These are phyloP conservation scores for Trichoderma sp. DNA, from an alignment of 2,329 filamentous ascomycete species.

Conservation along the genomic window DNA sequence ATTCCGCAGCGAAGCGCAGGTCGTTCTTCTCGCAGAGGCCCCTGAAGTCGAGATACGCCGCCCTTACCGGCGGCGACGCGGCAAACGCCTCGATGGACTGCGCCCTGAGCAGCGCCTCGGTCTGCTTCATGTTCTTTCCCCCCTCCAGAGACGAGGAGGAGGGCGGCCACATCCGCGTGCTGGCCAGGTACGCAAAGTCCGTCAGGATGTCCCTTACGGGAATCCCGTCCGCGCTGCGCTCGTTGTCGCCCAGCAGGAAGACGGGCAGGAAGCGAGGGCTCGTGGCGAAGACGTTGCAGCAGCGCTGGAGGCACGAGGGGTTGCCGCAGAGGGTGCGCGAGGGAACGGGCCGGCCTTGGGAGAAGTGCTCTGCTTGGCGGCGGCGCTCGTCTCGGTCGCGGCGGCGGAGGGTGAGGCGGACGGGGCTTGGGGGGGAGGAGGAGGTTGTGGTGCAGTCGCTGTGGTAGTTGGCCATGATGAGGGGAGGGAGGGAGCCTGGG, in stretches of 20 bases:
- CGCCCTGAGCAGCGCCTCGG: conserved; percentile 27
- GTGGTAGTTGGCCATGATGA: background rate
- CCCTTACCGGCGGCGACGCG: conserved; percentile 35
- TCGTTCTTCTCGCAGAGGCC: background rate
- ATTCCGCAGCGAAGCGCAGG: conserved; percentile 7
- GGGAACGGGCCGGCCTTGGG: conserved; percentile 31
- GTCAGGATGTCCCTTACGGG: conserved; percentile 30
- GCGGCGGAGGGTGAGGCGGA: conserved; percentile 28
- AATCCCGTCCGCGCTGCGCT: conserved; percentile 23
- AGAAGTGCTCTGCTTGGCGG: conserved; percentile 30
- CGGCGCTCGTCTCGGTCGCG: conserved; percentile 24
- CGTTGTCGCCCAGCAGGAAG: conserved; percentile 20
- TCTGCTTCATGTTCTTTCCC: background rate
- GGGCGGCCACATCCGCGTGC: conserved; percentile 14
- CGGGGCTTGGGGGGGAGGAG: conserved; percentile 5
- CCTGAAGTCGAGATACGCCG: conserved; percentile 33
- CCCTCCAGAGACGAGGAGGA: background rate
- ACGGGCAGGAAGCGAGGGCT: background rate
- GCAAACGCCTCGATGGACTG: conserved; percentile 34
- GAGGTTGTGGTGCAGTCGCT: background rate
- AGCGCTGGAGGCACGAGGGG: conserved; percentile 28
- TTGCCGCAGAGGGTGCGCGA: conserved; percentile 31
- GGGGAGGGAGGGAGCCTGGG: too few species aligned
- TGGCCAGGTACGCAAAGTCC: conserved; percentile 32
- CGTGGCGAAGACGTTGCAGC: conserved; percentile 18